Percentiles rank a stretch among this genome's conserved stretches.
Evolutionary conservation across 2,329 filamentous ascomycete species (phyloP).

Genomic region (Magnaporthiopsis poae): DNA sequence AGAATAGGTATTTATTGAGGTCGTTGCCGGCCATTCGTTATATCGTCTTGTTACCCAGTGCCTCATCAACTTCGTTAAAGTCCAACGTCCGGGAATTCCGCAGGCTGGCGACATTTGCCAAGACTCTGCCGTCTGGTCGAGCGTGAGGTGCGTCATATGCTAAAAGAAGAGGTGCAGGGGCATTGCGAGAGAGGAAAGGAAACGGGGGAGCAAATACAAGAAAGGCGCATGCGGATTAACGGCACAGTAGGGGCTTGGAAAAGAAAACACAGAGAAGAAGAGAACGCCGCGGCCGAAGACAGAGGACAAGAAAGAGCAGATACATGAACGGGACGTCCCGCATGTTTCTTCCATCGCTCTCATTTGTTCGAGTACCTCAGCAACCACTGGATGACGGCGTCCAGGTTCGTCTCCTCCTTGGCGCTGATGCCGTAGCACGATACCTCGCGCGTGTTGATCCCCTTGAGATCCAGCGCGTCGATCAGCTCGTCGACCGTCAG

Average conservation of each 20-base stretch:
- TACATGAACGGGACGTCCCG: neutral
- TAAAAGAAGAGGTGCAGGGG: neutral
- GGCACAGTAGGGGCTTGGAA: neutral
- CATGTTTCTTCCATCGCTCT: constrained; percentile 16
- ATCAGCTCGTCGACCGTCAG: constrained; percentile 91
- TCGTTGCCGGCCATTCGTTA: constrained; percentile 18
- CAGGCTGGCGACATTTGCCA: neutral
- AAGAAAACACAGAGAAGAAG: constrained; percentile 2
- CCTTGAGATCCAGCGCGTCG: constrained; percentile 80
- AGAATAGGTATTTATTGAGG: constrained; percentile 12
- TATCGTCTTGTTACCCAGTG: constrained; percentile 14
- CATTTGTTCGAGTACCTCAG: constrained; percentile 72
- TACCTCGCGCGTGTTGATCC: constrained; percentile 82
- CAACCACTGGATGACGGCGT: constrained; percentile 92
- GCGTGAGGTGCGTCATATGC: constrained; percentile 5
- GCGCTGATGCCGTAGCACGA: constrained; percentile 98
- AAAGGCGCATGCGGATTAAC: neutral
- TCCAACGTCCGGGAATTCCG: neutral
- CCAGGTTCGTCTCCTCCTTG: constrained; percentile 96
- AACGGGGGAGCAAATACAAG: neutral
- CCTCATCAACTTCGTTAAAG: constrained; percentile 7
- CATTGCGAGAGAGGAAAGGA: neutral
- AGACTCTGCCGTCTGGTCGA: constrained; percentile 7
- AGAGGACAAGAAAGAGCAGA: neutral
- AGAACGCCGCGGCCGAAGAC: neutral